Conservation (phyloP, 495 filamentous ascomycete species). For the Tuber aestivum region DNA sequence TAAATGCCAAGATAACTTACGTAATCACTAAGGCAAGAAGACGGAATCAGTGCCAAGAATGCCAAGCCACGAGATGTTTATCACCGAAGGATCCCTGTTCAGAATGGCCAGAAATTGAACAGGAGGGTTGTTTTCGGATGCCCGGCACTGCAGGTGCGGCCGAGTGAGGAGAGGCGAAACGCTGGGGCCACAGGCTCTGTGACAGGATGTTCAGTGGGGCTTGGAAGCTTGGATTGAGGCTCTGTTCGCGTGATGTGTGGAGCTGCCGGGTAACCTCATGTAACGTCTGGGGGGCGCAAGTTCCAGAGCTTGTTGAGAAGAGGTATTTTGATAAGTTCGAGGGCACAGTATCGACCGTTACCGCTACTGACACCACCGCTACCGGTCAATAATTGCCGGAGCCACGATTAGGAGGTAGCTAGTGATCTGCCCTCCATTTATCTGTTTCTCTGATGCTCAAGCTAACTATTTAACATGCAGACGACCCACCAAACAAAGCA, state of each 20-base stretch:
- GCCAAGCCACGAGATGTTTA: no score
- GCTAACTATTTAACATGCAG: background rate
- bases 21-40: no score
- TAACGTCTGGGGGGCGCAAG: background rate
- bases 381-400: background rate
- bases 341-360: background rate
- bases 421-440: background rate
- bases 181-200: background rate
- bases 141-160: no score
- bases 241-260: background rate
- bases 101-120: no score
- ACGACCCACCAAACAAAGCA: background rate
- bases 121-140: no score
- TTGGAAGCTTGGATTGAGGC: background rate
- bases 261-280: background rate
- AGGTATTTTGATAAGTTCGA: background rate
- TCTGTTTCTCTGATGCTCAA: background rate
- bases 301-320: background rate
- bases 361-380: background rate
- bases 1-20: no score
- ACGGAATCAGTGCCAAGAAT: no score
- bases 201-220: background rate
- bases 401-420: background rate
- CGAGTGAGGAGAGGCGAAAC: background rate
- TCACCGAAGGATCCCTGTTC: no score